Evolutionary conservation across 2,329 filamentous ascomycete species (phyloP), one percentile per base, ranked within the genome.

Genomic region (Aspergillus amoenus): DNA sequence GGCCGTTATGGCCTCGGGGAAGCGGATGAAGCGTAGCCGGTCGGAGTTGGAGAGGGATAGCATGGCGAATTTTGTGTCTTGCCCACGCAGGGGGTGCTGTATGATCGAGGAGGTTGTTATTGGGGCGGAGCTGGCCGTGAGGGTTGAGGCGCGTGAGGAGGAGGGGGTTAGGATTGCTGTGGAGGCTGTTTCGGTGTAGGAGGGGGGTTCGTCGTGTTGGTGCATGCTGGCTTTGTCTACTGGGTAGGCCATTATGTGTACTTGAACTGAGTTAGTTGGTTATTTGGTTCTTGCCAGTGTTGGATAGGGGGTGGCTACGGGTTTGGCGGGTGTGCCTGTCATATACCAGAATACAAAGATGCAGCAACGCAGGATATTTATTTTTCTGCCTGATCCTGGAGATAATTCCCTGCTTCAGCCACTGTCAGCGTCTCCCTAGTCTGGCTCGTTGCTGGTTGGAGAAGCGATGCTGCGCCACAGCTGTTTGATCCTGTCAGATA

Each of bases 11-110:
- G 43, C 24, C 2, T 53, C 55, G 7, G 55, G 55, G n/a, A 57
- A 57, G 15, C 49, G 49, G 3, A 57, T 24, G 9, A 57, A 50
- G 2, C 55, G 55, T 17, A 57, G 52, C 2, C 49, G 42, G 44
- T 53, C 55, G 11, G 49, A 22, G 34, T 17, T 15, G 4, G 42
- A 15, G 18, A 57, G 32, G 3, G 49, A 48, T 8, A 57, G 17
- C 37, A 57, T 37, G 7, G 55, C 49, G 30, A 48, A 49, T 15
- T 41, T 13, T 9, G 34, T 53, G 5, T 48, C 45, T 11, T 53
- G 37, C n/a, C 39, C 37, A 5, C 47, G 32, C 1, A 21, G 37
- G 24, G 40, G 43, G 4, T 24, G 9, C 18, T 24, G 37, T 3
- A 8, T 34, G 37, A 27, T 18, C 18, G 34, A 12, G 22, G 24